A percentile compares a stretch with the other conserved stretches of the same genome.
Evolutionary conservation across 495 filamentous ascomycete species (phyloP).

Genomic region (Pyrenopolyporus hunteri): DNA sequence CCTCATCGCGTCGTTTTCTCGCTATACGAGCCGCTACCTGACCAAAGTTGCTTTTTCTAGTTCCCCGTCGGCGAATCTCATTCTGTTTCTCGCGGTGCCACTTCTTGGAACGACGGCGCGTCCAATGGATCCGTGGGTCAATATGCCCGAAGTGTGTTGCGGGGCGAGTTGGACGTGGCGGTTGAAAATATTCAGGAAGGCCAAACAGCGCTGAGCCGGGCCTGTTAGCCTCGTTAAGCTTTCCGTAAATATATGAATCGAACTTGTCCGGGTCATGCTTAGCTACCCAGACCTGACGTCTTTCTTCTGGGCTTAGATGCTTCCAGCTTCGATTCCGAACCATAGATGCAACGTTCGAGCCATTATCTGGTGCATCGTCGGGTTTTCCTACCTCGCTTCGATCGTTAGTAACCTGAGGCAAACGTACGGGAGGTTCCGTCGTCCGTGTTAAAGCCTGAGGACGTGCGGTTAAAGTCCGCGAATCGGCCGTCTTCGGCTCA

Average conservation of each 20-base stretch:
- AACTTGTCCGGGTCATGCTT: slow-evolving; percentile 36
- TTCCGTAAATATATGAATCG: slow-evolving; percentile 39
- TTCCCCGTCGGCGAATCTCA: slow-evolving; percentile 51
- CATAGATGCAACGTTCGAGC: slow-evolving; percentile 9
- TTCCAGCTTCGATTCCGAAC: slow-evolving; percentile 20
- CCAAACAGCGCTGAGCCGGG: slow-evolving; percentile 36
- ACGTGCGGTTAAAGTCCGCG: background rate
- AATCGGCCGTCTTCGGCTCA: background rate
- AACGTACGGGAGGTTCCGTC: background rate
- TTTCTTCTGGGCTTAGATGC: slow-evolving; percentile 24
- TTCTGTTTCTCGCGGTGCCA: slow-evolving; percentile 49
- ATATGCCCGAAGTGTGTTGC: slow-evolving; percentile 44
- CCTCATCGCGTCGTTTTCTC: slow-evolving; percentile 42
- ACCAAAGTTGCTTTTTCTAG: slow-evolving; percentile 50
- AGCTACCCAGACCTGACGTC: slow-evolving; percentile 30
- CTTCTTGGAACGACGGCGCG: slow-evolving; percentile 42
- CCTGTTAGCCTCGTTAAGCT: slow-evolving; percentile 35
- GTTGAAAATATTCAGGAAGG: slow-evolving; percentile 9
- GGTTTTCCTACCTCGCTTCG: background rate
- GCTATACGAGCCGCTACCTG: slow-evolving; percentile 44
- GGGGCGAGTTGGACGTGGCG: slow-evolving; percentile 27
- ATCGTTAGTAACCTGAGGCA: background rate
- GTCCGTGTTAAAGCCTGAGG: background rate
- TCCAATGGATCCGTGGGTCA: slow-evolving; percentile 54
- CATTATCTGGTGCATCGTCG: background rate